Evolutionary conservation across 2,329 filamentous ascomycete species (phyloP), one percentile per base, ranked within the genome.

Genomic region (Teratosphaeriaceae sp.): DNA sequence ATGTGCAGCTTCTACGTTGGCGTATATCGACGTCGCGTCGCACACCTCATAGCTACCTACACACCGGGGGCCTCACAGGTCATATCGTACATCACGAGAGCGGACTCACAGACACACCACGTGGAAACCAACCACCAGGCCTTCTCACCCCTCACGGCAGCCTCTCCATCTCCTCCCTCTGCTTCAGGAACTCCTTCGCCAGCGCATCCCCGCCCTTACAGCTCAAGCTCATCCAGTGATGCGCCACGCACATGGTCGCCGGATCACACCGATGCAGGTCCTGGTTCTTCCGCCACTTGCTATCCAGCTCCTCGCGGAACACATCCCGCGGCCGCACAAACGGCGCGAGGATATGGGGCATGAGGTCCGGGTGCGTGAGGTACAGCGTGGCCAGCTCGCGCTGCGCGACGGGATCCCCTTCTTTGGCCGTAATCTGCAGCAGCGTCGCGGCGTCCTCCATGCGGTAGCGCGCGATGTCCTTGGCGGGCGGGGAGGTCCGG

Each of bases 141-240:
- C 30, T 15, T 12, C 23, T 26, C 15, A n/a, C n/a, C 24, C 12
- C 38, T 48, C 43, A 46, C 12, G 38, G 40, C 16, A 48, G 22
- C 38, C 69, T 74, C 57, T 80, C 76, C 61, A 80, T 75, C 59
- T 81, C 78, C 55, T 78, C 74, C 36, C 76, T 66, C 67, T 94
- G 86, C 50, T 82, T 76, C 63, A 96, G 69, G 66, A 90, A 89
- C 62, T 83, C 84, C 60, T 80, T 82, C 16, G 90, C 90, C 53
- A 94, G 71, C 58, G 84, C 78, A 62, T 97, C 90, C 1, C 88
- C 88, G n/a, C 88, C 88, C 42, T 78, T 76, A 55, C 87, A 85
- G 27, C 86, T 88, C 52, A 86, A 74, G 68, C 90, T 87, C 88
- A 97, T 96, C 89, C 90, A 97, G 70, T 97, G 90, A 65, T 94